These are phyloP conservation scores for Beauveria varroae DNA, from an alignment of 2,329 filamentous ascomycete genomes.

Conservation along the genomic window DNA sequence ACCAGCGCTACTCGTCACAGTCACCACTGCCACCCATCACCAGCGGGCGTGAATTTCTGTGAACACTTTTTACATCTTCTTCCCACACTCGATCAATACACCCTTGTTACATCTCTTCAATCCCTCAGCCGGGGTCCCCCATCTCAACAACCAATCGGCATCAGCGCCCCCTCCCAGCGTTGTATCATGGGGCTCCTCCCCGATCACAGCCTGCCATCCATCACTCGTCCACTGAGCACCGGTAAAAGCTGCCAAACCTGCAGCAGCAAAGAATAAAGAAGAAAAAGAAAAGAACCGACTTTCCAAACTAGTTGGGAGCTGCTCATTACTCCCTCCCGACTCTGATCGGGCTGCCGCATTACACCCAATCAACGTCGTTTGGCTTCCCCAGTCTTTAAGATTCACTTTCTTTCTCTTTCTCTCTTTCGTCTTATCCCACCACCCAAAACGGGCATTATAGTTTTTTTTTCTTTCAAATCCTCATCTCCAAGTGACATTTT, in stretches of 20 bases:
- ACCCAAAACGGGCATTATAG: neutral
- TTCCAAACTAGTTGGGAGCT: too few relatives aligned
- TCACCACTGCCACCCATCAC: too few relatives aligned
- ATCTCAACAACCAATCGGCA: neutral
- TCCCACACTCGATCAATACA: too few relatives aligned
- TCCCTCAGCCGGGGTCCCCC: too few relatives aligned
- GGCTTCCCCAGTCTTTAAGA: slow-evolving; percentile 9
- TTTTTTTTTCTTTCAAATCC: neutral
- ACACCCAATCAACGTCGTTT: neutral
- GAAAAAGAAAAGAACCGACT: neutral
- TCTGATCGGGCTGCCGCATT: neutral
- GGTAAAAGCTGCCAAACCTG: neutral
- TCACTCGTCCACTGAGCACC: neutral
- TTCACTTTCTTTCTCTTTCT: neutral
- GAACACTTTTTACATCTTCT: neutral
- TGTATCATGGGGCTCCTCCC: neutral
- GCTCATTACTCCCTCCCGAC: neutral
- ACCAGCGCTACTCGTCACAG: too few relatives aligned
- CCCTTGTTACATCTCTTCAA: too few relatives aligned
- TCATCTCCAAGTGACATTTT: too few relatives aligned
- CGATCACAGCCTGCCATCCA: neutral
- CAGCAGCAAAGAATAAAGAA: neutral
- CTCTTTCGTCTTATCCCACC: neutral
- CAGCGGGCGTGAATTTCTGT: too few relatives aligned
- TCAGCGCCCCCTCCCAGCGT: neutral